Base-by-base conservation (phyloP, 2,329 filamentous ascomycete species). In the Teratosphaeria viscida region DNA sequence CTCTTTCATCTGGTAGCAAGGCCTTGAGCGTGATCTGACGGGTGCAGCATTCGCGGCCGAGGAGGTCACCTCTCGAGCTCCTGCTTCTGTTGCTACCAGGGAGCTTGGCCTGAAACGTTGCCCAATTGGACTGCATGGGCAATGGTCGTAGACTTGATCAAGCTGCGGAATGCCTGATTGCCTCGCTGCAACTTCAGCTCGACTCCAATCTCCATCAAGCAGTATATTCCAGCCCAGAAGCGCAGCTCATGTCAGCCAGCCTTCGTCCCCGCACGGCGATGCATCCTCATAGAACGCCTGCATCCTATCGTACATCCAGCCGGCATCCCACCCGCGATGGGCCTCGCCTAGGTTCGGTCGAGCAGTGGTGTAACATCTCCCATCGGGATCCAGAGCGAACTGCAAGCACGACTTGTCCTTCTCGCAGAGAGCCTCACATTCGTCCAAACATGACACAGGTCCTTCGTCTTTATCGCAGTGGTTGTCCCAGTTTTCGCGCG, bases 401-500 rank as follows among this genome's bases (percentile, higher is more conserved):
- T 66, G 65, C n/a, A 32, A 60, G 55, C 65, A 66, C 16, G 54
- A 47, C 4, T 23, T 3, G 5, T 57, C 27, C 19, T n/a, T 37
- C 12, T 57, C 55, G 14, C 65, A 66, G 32, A 32, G 43, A 23
- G 53, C 57, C 35, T 52, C 55, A 52, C 63, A 65, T 3, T 56
- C 59, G 3, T 61, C 60, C 8, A 59, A 26, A 27, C 52, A 57
- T 5, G 5, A 53, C 12, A 56, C 52, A 2, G 26, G 23, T 14
- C 27, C 54, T 39, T 61, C 60, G 1, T 62, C 62, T 1, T 59
- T 29, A 35, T 63, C 62, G 54, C 64, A 65, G 10, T 63, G 59
- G 32, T 70, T 71, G 56, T 71, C 67, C 68, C 68, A 71, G 43
- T 69, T 65, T 14, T 58, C 60, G 0, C 63, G 59, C 7, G 49